Conservation (phyloP, 805 yeast genomes). For the Saturnispora silvae region DNA sequence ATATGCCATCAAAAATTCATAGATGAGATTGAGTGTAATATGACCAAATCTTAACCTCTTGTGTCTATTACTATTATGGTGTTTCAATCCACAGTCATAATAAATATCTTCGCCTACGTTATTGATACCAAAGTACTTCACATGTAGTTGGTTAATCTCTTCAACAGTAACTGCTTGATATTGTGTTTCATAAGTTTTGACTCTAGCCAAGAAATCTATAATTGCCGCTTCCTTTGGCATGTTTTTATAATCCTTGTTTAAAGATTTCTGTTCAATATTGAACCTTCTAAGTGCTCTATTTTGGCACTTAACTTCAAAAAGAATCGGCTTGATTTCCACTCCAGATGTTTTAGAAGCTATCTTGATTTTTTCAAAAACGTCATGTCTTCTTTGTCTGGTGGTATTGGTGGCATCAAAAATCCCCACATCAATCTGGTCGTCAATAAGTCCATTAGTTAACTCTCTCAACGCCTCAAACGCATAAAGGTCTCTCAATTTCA, state of each 20-base stretch:
- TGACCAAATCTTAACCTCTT: conserved; percentile 17
- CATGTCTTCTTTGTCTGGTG: conserved; percentile 46
- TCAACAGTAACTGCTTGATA: conserved; percentile 29
- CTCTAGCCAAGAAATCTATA: conserved; percentile 47
- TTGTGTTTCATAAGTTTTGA: conserved; percentile 37
- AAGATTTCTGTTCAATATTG: conserved; percentile 56
- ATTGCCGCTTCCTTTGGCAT: conserved; percentile 43
- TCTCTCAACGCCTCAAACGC: conserved; percentile 87
- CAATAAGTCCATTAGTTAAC: conserved; percentile 58
- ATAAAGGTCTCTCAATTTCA: conserved; percentile 73
- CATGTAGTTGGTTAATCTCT: conserved; percentile 22
- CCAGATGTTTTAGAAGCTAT: conserved; percentile 38
- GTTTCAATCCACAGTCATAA: conserved; percentile 24
- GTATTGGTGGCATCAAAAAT: conserved; percentile 68
- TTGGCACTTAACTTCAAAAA: conserved; percentile 52
- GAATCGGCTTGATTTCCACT: conserved; percentile 34
- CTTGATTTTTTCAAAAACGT: conserved; percentile 43
- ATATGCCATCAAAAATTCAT: conserved; percentile 26
- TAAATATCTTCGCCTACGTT: conserved; percentile 28
- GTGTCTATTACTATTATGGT: conserved; percentile 23
- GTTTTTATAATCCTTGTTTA: conserved; percentile 48
- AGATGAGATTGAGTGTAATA: conserved; percentile 20
- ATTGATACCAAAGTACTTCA: conserved; percentile 23
- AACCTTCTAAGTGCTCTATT: conserved; percentile 40
- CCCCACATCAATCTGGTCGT: conserved; percentile 82